Evolutionary conservation across 176 grass and related monocot genomes (phyloP).

Genomic region (Saccharum spontaneum): DNA sequence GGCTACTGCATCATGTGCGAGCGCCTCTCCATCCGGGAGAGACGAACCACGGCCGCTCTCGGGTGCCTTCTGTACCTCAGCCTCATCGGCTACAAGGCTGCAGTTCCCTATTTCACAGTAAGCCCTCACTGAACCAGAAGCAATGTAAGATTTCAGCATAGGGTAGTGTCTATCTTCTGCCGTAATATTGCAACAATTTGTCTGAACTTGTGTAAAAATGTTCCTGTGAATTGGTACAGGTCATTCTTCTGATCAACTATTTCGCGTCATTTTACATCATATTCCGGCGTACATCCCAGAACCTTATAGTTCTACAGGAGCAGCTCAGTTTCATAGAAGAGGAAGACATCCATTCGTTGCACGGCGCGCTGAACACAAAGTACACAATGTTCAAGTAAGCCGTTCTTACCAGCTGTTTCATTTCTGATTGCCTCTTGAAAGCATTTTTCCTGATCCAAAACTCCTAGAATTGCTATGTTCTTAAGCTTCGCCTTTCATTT

Average conservation of each 20-base stretch:
- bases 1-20: slow-evolving; percentile 96
- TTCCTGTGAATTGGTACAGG: slow-evolving; percentile 31
- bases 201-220: background rate
- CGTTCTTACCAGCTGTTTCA: background rate
- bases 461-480: background rate
- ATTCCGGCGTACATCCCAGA: slow-evolving; percentile 72
- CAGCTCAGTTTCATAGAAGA: slow-evolving; percentile 74
- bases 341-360: slow-evolving; percentile 72
- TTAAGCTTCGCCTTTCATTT: background rate
- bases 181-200: background rate
- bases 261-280: slow-evolving; percentile 77
- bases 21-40: slow-evolving; percentile 73
- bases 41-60: slow-evolving; percentile 66
- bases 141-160: too few relatives aligned
- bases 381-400: slow-evolving; percentile 95
- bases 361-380: slow-evolving; percentile 78
- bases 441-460: background rate
- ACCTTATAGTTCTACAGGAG: slow-evolving; percentile 69
- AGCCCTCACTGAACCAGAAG: background rate
- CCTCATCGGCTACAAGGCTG: slow-evolving; percentile 88
- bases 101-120: slow-evolving; percentile 88
- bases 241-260: slow-evolving; percentile 72
- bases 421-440: background rate
- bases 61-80: slow-evolving; percentile 82
- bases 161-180: too few relatives aligned